phyloP scores from a whole-genome alignment of 352 stramenopile species.

The Phytophthora syringae region DNA sequence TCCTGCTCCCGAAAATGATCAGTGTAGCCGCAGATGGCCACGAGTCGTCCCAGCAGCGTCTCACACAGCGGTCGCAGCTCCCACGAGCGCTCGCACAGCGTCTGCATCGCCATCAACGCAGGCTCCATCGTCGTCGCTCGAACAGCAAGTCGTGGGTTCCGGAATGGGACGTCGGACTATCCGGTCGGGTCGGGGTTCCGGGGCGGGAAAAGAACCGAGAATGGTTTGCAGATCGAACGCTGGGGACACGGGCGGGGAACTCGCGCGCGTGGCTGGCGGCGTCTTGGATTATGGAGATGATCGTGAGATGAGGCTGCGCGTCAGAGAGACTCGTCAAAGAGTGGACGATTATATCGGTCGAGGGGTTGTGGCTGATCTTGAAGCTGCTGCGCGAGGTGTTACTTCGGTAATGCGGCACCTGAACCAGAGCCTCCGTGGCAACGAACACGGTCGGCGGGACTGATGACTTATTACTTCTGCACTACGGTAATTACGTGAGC shows the following conservation, averaged over 20 bases:
- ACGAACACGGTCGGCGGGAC: constrained; percentile 3
- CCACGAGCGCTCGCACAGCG: constrained; percentile 33
- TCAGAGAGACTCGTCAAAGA: constrained; percentile 12
- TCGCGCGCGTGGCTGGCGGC: constrained; percentile 11
- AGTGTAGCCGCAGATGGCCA: constrained; percentile 43
- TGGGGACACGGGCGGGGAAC: background rate
- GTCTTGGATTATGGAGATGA: constrained; percentile 23
- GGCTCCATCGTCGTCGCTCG: constrained; percentile 47
- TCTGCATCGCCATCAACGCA: constrained; percentile 30
- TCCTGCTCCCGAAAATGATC: constrained; percentile 35
- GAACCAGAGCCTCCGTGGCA: background rate
- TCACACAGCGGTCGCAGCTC: constrained; percentile 47
- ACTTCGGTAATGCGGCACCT: background rate
- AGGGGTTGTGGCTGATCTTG: constrained; percentile 19
- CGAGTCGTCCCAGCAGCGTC: constrained; percentile 38
- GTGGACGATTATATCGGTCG: constrained; percentile 24
- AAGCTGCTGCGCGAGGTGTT: constrained; percentile 21
- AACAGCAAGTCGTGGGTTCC: constrained; percentile 6
- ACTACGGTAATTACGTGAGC: constrained; percentile 27
- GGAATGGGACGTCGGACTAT: constrained; percentile 7
- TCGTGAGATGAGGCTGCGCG: constrained; percentile 21
- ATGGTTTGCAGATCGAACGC: constrained; percentile 24
- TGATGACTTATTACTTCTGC: constrained; percentile 15
- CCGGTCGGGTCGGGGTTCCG: constrained; percentile 4
- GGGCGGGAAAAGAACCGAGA: constrained; percentile 27